Conservation (phyloP, 345 rosid genomes). For the Bruguiera gymnorhiza region DNA sequence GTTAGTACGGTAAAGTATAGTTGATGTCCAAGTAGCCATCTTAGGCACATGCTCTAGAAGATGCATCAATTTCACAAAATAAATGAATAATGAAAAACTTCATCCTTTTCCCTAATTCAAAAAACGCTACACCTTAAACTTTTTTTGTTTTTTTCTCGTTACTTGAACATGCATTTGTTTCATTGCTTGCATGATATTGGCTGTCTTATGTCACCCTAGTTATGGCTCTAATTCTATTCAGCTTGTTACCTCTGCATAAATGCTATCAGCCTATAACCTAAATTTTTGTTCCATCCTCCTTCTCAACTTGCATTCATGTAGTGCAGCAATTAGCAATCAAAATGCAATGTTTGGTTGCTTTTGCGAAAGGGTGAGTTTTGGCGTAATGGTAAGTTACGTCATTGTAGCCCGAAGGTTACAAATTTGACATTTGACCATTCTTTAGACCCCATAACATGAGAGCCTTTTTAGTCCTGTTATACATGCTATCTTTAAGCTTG, state of each 20-base stretch:
- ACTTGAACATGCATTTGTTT: not conserved
- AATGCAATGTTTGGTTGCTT: not conserved
- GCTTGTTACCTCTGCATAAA: too few relatives aligned
- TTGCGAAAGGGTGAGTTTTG: not conserved
- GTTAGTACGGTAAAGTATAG: conserved; percentile 33
- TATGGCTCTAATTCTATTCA: too few relatives aligned
- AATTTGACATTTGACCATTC: too few relatives aligned
- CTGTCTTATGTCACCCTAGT: too few relatives aligned
- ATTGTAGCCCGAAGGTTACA: too few relatives aligned
- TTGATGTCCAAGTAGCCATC: conserved; percentile 1
- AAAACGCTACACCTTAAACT: not conserved
- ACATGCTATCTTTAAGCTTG: not conserved
- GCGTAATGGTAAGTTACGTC: not conserved
- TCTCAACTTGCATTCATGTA: not conserved
- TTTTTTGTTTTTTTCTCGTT: not conserved
- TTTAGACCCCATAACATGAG: too few relatives aligned
- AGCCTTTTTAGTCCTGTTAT: not conserved
- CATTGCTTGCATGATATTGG: too few relatives aligned
- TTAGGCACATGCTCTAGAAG: not conserved
- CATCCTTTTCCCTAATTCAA: not conserved
- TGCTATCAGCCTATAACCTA: too few relatives aligned
- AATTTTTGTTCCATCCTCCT: not conserved
- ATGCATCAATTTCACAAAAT: not conserved
- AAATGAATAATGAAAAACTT: not conserved
- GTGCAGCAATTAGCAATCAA: not conserved